Evolutionary conservation across 2,329 filamentous ascomycete genomes (phyloP), one percentile per base, ranked within the genome.

Genomic region (Neodidymelliopsis sp.): DNA sequence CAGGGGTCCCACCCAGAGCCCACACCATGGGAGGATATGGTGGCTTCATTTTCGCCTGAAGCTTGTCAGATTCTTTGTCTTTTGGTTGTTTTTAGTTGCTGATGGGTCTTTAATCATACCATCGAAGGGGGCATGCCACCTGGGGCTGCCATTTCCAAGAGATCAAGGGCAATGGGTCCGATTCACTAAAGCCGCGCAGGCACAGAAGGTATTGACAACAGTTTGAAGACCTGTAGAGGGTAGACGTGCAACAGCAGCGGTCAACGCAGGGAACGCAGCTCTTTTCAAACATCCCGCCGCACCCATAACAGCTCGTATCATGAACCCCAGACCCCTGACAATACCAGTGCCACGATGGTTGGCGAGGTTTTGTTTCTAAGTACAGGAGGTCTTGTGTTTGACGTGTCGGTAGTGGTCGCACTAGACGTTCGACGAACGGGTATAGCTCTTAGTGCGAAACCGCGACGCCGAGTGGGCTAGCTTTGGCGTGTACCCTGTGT

Each of bases 1-100:
- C 63, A 8, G 75, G 66, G 24, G 51, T 45, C 2, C 75, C 76
- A 15, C 77, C 77, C 4, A 75, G 43, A 7, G 54, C 39, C 63
- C 71, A 73, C 33, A 53, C 48, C 25, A 25, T 44, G 8, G 71
- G 70, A 18, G 54, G 40, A 41, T 69, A 74, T 9, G 70, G 72
- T 13, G 63, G 59, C 52, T 59, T 49, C 34, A 38, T 37, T 20
- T 42, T 27, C 42, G 54, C 53, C 63, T 67, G 22, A 12, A 24
- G 10, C 2, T 10, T 24, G 30, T 67, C 37, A 61, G 53, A 11
- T 16, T 23, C 30, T 16, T 16, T 16, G 30, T 8, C 30, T 16
- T n/a, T 9, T 16, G 11, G 16, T 10, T 13, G 16, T 31, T 31
- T 6, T 31, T 15, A 9, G 13, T 6, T 31, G 13, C 4, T 9